Evolutionary conservation across 1,284 basidiomycete species (phyloP).

Genomic region (Marasmius sp.): DNA sequence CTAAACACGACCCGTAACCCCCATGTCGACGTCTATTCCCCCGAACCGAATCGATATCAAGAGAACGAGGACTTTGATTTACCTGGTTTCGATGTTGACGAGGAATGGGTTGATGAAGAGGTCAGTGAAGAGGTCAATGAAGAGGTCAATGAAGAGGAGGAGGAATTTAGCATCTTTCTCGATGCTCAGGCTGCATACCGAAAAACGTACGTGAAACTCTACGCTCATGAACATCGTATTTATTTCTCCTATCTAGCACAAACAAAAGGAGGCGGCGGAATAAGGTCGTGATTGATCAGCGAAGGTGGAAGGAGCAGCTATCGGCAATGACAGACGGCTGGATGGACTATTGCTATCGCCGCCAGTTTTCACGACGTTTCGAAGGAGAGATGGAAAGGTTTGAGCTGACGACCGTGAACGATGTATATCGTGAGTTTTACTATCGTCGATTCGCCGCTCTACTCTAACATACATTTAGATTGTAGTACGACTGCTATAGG

Average conservation of each 20-base stretch:
- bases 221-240: neutral
- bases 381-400: neutral
- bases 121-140: neutral
- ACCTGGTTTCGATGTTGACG: neutral
- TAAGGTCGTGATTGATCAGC: neutral
- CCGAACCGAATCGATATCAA: too few species aligned
- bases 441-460: neutral
- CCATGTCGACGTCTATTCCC: too few species aligned
- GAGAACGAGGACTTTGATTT: too few species aligned
- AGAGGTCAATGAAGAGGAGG: neutral
- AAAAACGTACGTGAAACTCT: neutral
- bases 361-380: neutral
- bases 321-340: neutral
- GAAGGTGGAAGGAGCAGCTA: slow-evolving; percentile 3
- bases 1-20: too few species aligned
- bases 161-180: too few species aligned
- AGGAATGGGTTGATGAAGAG: neutral
- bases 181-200: neutral
- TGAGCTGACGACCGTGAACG: neutral
- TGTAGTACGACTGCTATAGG: neutral
- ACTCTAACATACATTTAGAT: neutral
- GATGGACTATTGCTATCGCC: neutral
- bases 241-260: neutral
- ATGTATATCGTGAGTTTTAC: neutral
- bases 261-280: neutral